Evolutionary conservation across 2,329 filamentous ascomycete genomes (phyloP).

Genomic region (Cordyceps militaris): DNA sequence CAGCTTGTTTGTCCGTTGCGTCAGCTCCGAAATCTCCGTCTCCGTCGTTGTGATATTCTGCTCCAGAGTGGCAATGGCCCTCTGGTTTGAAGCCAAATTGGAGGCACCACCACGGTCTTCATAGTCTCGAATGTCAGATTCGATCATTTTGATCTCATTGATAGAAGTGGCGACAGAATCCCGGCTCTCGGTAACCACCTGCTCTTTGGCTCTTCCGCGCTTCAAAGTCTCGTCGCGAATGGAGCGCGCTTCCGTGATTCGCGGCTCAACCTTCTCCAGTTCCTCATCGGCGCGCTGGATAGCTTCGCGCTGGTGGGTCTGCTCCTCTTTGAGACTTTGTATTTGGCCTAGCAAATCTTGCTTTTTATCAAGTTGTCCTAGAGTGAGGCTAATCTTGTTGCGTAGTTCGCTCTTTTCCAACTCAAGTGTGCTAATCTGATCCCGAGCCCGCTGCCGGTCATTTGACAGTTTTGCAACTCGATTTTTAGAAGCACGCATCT

Average conservation of each 20-base stretch:
- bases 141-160: constrained; percentile 68
- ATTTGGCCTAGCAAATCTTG: constrained; percentile 62
- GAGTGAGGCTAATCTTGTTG: constrained; percentile 63
- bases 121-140: constrained; percentile 74
- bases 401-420: constrained; percentile 68
- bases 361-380: constrained; percentile 77
- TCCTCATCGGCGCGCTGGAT: constrained; percentile 66
- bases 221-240: constrained; percentile 70
- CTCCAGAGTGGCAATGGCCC: constrained; percentile 62
- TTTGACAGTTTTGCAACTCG: constrained; percentile 57
- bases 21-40: constrained; percentile 59
- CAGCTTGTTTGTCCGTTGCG: constrained; percentile 66
- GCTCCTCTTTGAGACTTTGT: constrained; percentile 63
- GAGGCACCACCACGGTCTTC: constrained; percentile 65
- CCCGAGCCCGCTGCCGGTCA: constrained; percentile 66
- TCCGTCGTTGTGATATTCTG: constrained; percentile 59
- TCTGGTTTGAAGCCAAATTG: constrained; percentile 62
- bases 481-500: constrained; percentile 56
- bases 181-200: constrained; percentile 62
- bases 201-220: constrained; percentile 65
- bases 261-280: constrained; percentile 65
- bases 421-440: constrained; percentile 63
- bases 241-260: constrained; percentile 67
- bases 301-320: constrained; percentile 58
- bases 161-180: constrained; percentile 66